Evolutionary conservation across 225 moss, liverwort and hornwort species (phyloP), one percentile per base, ranked within the genome.

Genomic region (Sphagnum contortum): DNA sequence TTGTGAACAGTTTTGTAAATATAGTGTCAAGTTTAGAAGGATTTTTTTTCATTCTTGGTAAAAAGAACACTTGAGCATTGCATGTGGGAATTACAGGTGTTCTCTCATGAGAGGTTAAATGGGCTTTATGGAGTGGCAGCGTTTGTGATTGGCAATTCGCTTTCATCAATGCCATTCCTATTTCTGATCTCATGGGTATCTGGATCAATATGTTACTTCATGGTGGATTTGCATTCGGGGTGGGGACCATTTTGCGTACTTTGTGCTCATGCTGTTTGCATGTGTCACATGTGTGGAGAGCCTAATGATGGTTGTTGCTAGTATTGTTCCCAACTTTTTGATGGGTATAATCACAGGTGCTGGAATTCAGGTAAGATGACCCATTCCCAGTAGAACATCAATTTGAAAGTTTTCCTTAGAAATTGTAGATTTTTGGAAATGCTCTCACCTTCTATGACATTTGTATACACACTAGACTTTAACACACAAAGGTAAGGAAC

Each of bases 261-360:
- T 85, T 55, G 69, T 85, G 57, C 78, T 85, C 60, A 78, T 69
- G 65, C 73, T 85, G 47, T 81, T 81, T 45, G 78, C 76, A 2
- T 73, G 68, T 56, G 64, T 85, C 12, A 67, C 76, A 0, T 78
- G 76, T 13, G 85, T 85, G 46, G 85, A 85, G 72, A 81, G 81
- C 72, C 69, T 85, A 53, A 81, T 85, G 85, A 85, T 85, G 85
- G 67, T 78, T 3, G 81, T 81, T 0, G 69, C 81, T 0, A 85
- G 81, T 55, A 68, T 85, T 5, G 81, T 85, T 5, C 79, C 78
- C 12, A 79, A 81, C 55, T 85, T 78, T 65, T 69, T 78, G 48
- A 73, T 81, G 50, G 81, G 85, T 59, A 81, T 85, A 12, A 79
- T 81, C 51, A 74, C 78, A 46, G 85, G 81, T 49, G 81, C 85